These are phyloP conservation scores for Thuja plicata DNA, from an alignment of 83 land plant genomes.

Conservation along the genomic window DNA sequence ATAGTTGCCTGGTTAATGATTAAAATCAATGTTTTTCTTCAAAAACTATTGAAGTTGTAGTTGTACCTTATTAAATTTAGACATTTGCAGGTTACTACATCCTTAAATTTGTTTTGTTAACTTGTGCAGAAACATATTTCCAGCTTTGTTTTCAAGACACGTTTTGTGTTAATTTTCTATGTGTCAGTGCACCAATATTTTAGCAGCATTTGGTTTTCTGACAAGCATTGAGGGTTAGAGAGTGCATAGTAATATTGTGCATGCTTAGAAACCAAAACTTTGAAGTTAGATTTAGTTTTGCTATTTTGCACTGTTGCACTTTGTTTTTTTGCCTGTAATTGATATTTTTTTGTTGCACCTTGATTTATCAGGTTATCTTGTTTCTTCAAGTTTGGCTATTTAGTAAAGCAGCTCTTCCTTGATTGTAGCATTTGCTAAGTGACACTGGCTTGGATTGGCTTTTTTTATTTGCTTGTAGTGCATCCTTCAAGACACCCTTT, in stretches of 20 bases:
- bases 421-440: not conserved
- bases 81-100: not conserved
- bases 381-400: not conserved
- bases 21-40: not conserved
- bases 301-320: not conserved
- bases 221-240: not conserved
- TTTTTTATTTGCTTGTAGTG: not conserved
- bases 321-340: not conserved
- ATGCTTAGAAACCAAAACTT: not conserved
- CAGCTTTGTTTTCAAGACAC: not conserved
- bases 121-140: not conserved
- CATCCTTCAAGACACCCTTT: not conserved
- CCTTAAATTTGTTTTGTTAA: not conserved
- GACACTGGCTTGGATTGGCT: not conserved
- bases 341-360: not conserved
- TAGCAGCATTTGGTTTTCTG: not conserved
- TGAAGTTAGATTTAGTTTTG: not conserved
- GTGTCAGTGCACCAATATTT: not conserved
- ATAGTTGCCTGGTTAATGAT: not conserved
- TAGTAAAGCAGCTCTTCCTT: not conserved
- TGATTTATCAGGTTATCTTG: not conserved
- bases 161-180: not conserved
- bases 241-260: not conserved
- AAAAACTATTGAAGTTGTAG: not conserved
- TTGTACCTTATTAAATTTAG: not conserved